Evolutionary conservation across 805 yeast species (phyloP).

Genomic region (Metschnikowia dekortorum): DNA sequence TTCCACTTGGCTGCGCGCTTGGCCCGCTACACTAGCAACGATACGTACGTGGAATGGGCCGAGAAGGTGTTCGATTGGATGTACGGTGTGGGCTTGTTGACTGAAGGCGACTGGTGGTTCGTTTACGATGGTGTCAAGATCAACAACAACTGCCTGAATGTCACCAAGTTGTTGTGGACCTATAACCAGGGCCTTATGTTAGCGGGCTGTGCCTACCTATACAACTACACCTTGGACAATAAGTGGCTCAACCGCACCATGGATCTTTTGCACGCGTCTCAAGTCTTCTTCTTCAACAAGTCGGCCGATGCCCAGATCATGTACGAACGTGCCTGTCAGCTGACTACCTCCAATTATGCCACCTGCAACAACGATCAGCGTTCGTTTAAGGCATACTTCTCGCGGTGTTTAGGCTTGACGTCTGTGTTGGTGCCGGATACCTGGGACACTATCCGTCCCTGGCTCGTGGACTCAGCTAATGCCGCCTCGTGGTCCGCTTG

Average conservation of each 20-base stretch:
- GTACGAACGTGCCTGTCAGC: conserved; percentile 85
- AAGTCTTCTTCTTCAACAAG: conserved; percentile 48
- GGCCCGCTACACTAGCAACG: conserved; percentile 76
- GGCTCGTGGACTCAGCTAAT: conserved; percentile 38
- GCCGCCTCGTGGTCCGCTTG: conserved; percentile 19
- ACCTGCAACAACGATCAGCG: conserved; percentile 85
- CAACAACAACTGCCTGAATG: conserved; percentile 54
- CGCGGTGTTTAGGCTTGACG: conserved; percentile 71
- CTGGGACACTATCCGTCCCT: conserved; percentile 39
- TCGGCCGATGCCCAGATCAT: conserved; percentile 41
- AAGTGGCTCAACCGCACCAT: conserved; percentile 64
- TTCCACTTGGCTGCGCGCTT: conserved; percentile 85
- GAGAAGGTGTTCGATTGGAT: conserved; percentile 81
- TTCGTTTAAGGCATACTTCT: conserved; percentile 82
- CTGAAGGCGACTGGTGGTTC: conserved; percentile 41
- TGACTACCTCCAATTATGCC: conserved; percentile 19
- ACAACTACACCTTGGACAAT: conserved; percentile 62
- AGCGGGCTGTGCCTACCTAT: conserved; percentile 77
- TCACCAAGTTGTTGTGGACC: conserved; percentile 70
- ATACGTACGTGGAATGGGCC: conserved; percentile 69
- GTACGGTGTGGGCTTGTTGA: conserved; percentile 41
- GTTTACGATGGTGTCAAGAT: conserved; percentile 75
- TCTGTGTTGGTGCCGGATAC: conserved; percentile 66
- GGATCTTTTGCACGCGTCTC: conserved; percentile 50
- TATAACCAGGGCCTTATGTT: conserved; percentile 80